phyloP scores from a whole-genome alignment of 2,329 filamentous ascomycete species.

The Aspergillus latus region DNA sequence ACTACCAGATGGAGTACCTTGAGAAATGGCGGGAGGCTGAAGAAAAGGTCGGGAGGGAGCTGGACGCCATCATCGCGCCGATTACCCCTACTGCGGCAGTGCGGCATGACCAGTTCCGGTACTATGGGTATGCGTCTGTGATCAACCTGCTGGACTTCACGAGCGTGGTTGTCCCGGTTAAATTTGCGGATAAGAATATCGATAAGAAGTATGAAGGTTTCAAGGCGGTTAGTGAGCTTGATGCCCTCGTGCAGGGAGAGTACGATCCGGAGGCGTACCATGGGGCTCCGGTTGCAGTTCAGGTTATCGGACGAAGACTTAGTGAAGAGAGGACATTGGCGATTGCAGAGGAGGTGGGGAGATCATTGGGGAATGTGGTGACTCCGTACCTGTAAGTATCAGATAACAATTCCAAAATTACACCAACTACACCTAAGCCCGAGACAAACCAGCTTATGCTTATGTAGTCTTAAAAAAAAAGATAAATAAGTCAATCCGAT shows the following conservation, averaged over 20 bases:
- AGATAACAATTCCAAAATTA: no score
- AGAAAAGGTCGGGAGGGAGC: constrained; percentile 22
- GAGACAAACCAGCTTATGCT: no score
- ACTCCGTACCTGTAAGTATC: background rate
- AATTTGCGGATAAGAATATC: constrained; percentile 42
- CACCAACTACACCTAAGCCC: no score
- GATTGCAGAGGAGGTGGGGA: constrained; percentile 32
- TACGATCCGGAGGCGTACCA: constrained; percentile 50
- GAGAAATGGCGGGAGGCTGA: constrained; percentile 26
- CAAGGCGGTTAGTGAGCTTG: constrained; percentile 21
- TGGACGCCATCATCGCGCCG: constrained; percentile 42
- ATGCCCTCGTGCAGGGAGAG: constrained; percentile 44
- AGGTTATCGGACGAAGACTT: constrained; percentile 46
- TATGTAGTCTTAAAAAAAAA: no score
- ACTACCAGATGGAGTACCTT: constrained; percentile 38
- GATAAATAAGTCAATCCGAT: no score
- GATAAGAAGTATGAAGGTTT: constrained; percentile 24
- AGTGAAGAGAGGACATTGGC: constrained; percentile 48
- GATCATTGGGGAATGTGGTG: background rate
- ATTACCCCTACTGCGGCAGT: constrained; percentile 41
- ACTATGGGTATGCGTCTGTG: constrained; percentile 32
- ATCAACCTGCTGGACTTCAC: constrained; percentile 45
- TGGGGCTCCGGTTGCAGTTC: constrained; percentile 45
- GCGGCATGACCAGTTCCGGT: constrained; percentile 32
- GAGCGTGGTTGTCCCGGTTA: constrained; percentile 48